Base-by-base conservation (phyloP, 306 rosid genomes). In the Rosa persica region DNA sequence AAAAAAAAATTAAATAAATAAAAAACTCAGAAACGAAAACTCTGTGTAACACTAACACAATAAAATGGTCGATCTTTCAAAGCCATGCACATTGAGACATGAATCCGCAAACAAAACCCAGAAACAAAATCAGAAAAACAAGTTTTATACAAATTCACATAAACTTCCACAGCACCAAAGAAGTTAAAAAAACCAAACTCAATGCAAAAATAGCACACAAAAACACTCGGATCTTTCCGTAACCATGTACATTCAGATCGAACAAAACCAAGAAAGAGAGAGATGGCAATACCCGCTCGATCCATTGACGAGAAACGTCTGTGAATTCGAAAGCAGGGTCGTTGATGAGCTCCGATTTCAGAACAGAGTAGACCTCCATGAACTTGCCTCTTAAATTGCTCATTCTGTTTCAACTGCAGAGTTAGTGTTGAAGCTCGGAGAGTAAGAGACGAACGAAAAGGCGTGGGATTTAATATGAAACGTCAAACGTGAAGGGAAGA, bases 301-400 rank as follows among this genome's bases (percentile, higher is more conserved):
- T 72, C 89, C 87, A 86, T 78, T 86, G 87, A 66, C 87, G 85
- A 55, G 89, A 83, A 52, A 70, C 87, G 15, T 86, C 84, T 0
- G 89, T 83, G 80, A 83, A 86, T 42, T 86, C 87, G 66, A 86
- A 86, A 79, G 81, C 87, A 72, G 87, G 82, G 52, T 86, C 89
- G 36, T 83, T 73, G 75, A 86, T 76, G 36, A 86, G 87, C 84
- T 86, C 89, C 6, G 86, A 70, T 79, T 86, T 86, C 85, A 86
- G 64, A 57, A 83, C 48, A 36, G 87, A 75, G 83, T 86, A 86
- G 25, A 81, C 87, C 70, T 81, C 83, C 78, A 81, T 46, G 87
- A 86, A 86, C 65, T 83, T 86, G 47, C 73, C 65, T 76, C 79
- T 86, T 22, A 81, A 47, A 67, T 75, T 87, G 39, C 78, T 69